Conservation (phyloP, 106 monocot species). For the Dactylorhiza incarnata region DNA sequence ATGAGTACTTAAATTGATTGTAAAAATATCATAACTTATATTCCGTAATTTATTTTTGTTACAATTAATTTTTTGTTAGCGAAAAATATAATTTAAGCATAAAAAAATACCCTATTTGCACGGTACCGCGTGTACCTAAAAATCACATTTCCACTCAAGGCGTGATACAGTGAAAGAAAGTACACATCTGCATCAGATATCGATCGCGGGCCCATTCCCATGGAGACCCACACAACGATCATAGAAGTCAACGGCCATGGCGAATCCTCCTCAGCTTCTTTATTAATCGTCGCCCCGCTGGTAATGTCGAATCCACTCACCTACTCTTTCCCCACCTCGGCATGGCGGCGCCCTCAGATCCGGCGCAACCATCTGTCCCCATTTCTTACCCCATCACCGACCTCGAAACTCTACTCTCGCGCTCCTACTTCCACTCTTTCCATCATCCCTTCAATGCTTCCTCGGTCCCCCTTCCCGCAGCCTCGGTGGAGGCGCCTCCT, state of each 20-base stretch:
- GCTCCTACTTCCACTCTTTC: slow-evolving; percentile 61
- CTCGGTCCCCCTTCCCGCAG: slow-evolving; percentile 49
- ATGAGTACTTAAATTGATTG: no score
- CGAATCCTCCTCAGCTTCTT: background rate
- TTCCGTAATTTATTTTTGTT: no score
- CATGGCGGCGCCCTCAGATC: slow-evolving; percentile 35
- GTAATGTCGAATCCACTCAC: no score
- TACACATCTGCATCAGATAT: no score
- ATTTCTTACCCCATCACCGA: slow-evolving; percentile 76
- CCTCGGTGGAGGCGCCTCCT: slow-evolving; percentile 15
- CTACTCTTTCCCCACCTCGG: background rate
- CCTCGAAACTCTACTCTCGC: slow-evolving; percentile 42
- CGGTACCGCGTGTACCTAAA: no score
- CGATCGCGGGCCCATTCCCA: background rate
- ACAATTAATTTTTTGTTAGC: no score
- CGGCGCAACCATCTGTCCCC: slow-evolving; percentile 48
- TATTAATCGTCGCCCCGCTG: no score
- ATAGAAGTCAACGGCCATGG: background rate
- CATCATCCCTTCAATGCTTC: slow-evolving; percentile 78
- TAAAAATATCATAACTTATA: no score
- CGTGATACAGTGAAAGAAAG: no score
- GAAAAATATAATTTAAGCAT: no score
- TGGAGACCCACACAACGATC: background rate
- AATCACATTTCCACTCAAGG: no score
- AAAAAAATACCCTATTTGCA: no score